Conservation (phyloP, 2,329 filamentous ascomycete genomes). For the Cladosporium sp. region DNA sequence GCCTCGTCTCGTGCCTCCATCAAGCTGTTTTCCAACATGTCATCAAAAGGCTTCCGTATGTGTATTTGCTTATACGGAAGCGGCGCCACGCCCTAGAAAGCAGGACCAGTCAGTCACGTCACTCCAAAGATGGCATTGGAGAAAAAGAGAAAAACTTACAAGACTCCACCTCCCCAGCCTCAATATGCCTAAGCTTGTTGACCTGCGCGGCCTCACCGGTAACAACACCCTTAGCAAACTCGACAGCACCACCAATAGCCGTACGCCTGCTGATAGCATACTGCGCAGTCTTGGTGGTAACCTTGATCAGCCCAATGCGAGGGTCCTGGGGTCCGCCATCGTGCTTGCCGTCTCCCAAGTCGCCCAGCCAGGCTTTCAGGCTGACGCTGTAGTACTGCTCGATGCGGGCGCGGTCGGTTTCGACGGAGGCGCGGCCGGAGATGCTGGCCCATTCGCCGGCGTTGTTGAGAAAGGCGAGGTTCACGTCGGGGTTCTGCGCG, state of each 20-base stretch:
- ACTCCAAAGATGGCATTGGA: too few species aligned
- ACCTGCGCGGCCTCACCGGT: conserved; percentile 67
- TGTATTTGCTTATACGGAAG: background rate
- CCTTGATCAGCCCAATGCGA: conserved; percentile 73
- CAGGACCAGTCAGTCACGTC: background rate
- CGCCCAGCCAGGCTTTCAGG: conserved; percentile 81
- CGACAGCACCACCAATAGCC: conserved; percentile 58
- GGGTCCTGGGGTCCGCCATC: conserved; percentile 79
- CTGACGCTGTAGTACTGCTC: conserved; percentile 69
- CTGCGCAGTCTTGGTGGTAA: conserved; percentile 48
- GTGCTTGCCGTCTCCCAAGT: conserved; percentile 76
- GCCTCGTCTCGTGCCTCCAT: too few species aligned
- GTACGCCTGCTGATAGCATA: conserved; percentile 47
- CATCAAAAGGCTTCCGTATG: too few species aligned
- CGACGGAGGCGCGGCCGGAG: conserved; percentile 65
- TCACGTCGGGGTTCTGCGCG: conserved; percentile 65
- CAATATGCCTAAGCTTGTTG: conserved; percentile 72
- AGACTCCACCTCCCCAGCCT: conserved; percentile 58
- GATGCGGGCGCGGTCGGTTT: conserved; percentile 64
- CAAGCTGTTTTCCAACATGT: too few species aligned
- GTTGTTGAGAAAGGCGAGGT: conserved; percentile 67
- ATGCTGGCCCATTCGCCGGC: conserved; percentile 83
- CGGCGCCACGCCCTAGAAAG: background rate
- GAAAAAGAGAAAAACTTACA: conserved; percentile 38
- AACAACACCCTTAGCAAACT: conserved; percentile 70